These are phyloP conservation scores for Zymoseptoria ardabiliae DNA, from an alignment of 2,329 filamentous ascomycete genomes.

Conservation along the genomic window DNA sequence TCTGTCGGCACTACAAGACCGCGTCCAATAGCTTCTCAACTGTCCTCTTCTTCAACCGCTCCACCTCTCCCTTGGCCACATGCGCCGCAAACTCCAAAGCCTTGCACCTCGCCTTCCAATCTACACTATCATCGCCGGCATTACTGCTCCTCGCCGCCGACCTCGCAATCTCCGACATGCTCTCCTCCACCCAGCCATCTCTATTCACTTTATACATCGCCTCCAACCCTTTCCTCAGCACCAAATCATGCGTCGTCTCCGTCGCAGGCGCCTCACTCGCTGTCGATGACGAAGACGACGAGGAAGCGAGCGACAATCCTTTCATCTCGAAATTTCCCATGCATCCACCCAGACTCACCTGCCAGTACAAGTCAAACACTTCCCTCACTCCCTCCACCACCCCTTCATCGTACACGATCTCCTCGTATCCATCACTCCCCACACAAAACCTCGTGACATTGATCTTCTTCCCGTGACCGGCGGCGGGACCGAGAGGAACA, in stretches of 20 bases:
- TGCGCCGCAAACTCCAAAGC: constrained; percentile 26
- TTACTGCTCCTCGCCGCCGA: constrained; percentile 3
- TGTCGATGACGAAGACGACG: background rate
- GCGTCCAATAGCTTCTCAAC: constrained; percentile 27
- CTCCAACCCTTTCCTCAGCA: constrained; percentile 16
- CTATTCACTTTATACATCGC: constrained; percentile 12
- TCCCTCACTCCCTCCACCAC: constrained; percentile 37
- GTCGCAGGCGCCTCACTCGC: constrained; percentile 1
- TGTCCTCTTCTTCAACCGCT: constrained; percentile 24
- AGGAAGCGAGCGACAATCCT: constrained; percentile 25
- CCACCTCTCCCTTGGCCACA: constrained; percentile 28
- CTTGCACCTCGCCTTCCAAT: constrained; percentile 27
- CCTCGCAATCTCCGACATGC: constrained; percentile 16
- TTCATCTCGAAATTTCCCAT: constrained; percentile 38
- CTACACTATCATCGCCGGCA: constrained; percentile 18
- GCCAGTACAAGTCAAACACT: constrained; percentile 40
- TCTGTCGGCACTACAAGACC: constrained; percentile 5
- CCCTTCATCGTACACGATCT: constrained; percentile 30
- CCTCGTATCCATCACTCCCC: constrained; percentile 27
- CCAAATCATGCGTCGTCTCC: constrained; percentile 17
- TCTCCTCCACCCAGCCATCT: constrained; percentile 15
- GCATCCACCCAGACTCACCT: constrained; percentile 34
- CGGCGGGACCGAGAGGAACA: constrained; percentile 32
- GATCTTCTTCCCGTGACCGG: constrained; percentile 30
- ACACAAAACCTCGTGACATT: constrained; percentile 37